Percentiles rank a stretch among this genome's conserved stretches.
phyloP scores from a whole-genome alignment of 345 rosid species.

The Eutrema yunnanense region DNA sequence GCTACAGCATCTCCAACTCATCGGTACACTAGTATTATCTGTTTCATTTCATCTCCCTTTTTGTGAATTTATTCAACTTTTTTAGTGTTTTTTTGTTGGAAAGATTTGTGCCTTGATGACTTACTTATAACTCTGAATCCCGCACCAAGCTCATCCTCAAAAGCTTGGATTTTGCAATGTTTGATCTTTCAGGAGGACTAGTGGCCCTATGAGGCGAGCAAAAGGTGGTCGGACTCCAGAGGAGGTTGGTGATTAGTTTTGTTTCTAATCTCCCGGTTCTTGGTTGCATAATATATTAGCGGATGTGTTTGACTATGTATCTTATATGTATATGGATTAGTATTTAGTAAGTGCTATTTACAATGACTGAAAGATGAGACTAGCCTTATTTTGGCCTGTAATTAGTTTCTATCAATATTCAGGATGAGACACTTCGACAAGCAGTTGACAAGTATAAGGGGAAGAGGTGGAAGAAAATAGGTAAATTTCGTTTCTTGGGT shows the following conservation, averaged over 20 bases:
- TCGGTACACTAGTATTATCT: conserved; percentile 31
- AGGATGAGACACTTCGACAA: conserved; percentile 80
- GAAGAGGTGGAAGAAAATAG: conserved; percentile 91
- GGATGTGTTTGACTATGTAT: neutral
- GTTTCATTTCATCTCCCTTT: neutral
- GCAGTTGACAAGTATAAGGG: conserved; percentile 74
- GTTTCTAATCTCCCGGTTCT: neutral
- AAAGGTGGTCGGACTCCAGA: conserved; percentile 97
- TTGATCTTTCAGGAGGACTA: conserved; percentile 62
- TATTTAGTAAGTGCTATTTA: neutral
- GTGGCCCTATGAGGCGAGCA: conserved; percentile 93
- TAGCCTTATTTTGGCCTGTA: neutral
- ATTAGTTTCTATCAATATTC: conserved; percentile 14
- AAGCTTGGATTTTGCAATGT: neutral
- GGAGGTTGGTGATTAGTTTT: conserved; percentile 46
- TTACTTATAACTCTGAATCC: neutral
- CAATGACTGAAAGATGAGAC: neutral
- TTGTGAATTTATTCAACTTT: too few species aligned
- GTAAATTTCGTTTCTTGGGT: conserved; percentile 28
- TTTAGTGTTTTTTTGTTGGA: too few species aligned
- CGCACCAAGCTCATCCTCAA: neutral
- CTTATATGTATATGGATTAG: neutral
- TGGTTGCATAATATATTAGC: neutral
- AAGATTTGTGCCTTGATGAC: too few species aligned
- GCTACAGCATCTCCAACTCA: conserved; percentile 59